These are phyloP conservation scores for Leucosporidium scottii DNA, from an alignment of 768 basidiomycete species.

Conservation along the genomic window DNA sequence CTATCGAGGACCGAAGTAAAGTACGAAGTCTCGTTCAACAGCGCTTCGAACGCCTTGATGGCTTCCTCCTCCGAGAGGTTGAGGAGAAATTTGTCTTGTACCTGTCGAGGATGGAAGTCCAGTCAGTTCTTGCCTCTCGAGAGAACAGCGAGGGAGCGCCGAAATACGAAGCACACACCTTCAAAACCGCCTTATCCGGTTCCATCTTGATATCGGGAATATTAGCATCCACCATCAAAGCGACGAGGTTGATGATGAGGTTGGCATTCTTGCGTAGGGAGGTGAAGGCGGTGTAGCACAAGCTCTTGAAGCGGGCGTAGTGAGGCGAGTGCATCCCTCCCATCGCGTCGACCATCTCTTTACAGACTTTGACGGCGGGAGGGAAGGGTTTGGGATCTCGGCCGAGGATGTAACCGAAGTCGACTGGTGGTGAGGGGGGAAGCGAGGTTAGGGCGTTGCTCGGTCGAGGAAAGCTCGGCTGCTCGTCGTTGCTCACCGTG, in stretches of 20 bases:
- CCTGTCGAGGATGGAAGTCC: too few species aligned
- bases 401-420: conserved; percentile 96
- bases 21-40: conserved; percentile 91
- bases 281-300: conserved; percentile 96
- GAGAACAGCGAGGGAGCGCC: too few species aligned
- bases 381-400: conserved; percentile 97
- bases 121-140: too few species aligned
- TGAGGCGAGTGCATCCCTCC: conserved; percentile 94
- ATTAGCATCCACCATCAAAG: conserved; percentile 94
- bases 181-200: conserved; percentile 49
- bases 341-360: conserved; percentile 99
- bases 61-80: conserved; percentile 86
- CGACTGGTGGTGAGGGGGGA: conserved; percentile 52
- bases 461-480: not conserved
- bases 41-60: conserved; percentile 88
- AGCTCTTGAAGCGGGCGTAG: conserved; percentile 89
- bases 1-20: conserved; percentile 86
- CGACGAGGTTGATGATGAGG: conserved; percentile 89
- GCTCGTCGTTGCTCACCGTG: conserved; percentile 56
- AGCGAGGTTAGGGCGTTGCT: not conserved
- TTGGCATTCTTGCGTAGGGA: conserved; percentile 94
- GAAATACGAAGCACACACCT: conserved; percentile 39
- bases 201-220: conserved; percentile 89
- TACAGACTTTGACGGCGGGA: conserved; percentile 95
- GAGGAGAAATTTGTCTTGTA: conserved; percentile 92